A percentile compares a stretch with the other conserved stretches of the same genome.
phyloP scores from a whole-genome alignment of 2,329 filamentous ascomycete species.

The Uncinocarpus reesii region DNA sequence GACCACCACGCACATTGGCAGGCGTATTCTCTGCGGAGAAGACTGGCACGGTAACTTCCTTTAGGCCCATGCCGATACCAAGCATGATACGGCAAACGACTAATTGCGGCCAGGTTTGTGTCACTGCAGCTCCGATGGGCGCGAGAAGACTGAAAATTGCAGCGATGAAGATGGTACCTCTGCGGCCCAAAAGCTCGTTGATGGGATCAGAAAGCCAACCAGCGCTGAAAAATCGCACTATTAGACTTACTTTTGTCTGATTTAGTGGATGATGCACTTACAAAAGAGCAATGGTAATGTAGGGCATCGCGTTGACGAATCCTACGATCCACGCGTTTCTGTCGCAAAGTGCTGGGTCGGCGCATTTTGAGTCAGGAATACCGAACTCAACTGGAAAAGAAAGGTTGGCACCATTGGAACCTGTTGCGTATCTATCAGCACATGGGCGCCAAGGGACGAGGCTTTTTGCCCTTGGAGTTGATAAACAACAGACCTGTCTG shows the following conservation, averaged over 20 bases:
- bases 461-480: neutral
- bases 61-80: conserved; percentile 54
- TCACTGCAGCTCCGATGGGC: conserved; percentile 54
- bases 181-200: conserved; percentile 50
- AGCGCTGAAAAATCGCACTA: conserved; percentile 31
- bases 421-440: conserved; percentile 16
- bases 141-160: conserved; percentile 56
- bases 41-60: conserved; percentile 46
- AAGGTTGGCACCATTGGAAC: conserved; percentile 45
- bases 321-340: conserved; percentile 50
- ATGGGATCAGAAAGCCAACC: conserved; percentile 58
- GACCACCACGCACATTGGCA: conserved; percentile 44
- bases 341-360: conserved; percentile 21
- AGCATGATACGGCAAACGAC: conserved; percentile 47
- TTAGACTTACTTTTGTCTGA: neutral
- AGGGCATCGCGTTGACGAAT: conserved; percentile 48
- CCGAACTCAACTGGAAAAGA: conserved; percentile 41
- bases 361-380: conserved; percentile 36
- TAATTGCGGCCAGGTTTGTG: conserved; percentile 50
- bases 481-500: conserved; percentile 31
- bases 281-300: conserved; percentile 43
- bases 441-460: neutral
- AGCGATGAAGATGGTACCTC: conserved; percentile 54
- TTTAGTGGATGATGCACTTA: conserved; percentile 22
- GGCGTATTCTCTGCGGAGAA: conserved; percentile 49